Conservation (phyloP, 176 grass and related monocot genomes). For the Rhynchospora breviuscula region DNA sequence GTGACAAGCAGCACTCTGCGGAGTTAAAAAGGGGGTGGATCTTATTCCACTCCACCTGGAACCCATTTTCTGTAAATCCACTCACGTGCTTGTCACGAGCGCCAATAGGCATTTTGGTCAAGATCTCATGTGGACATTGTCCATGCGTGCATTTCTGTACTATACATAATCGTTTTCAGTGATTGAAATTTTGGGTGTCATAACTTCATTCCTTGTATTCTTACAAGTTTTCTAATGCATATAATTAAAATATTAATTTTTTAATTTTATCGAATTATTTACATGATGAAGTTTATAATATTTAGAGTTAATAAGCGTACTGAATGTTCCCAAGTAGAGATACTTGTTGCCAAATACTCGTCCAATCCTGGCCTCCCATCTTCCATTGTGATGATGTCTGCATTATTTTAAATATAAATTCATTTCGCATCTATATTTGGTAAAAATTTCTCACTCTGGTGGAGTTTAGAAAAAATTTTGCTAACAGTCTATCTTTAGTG, state of each 20-base stretch:
- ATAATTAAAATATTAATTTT: neutral
- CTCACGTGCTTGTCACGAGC: slow-evolving; percentile 25
- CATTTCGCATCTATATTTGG: neutral
- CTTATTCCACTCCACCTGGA: slow-evolving; percentile 18
- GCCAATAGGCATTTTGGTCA: neutral
- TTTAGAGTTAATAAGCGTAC: slow-evolving; percentile 30
- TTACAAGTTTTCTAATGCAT: too few species aligned
- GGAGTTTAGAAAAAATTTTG: neutral
- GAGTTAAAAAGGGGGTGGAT: slow-evolving; percentile 1
- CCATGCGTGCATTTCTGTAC: neutral
- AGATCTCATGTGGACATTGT: neutral
- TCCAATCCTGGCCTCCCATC: slow-evolving; percentile 91
- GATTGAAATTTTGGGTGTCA: neutral
- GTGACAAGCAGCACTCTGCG: slow-evolving; percentile 8
- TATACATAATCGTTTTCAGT: neutral
- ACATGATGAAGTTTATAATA: neutral
- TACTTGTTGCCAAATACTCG: slow-evolving; percentile 84
- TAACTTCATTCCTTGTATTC: too few species aligned
- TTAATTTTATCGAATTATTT: neutral
- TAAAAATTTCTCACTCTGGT: neutral
- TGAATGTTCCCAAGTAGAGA: slow-evolving; percentile 82
- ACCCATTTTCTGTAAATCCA: slow-evolving; percentile 15
- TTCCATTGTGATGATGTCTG: slow-evolving; percentile 88
- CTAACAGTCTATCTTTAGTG: neutral
- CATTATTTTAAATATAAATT: slow-evolving; percentile 7